A percentile compares a stretch with the other conserved stretches of the same genome.
phyloP scores from a whole-genome alignment of 108 stramenopile genomes.

The Stephanodiscus triporus region DNA sequence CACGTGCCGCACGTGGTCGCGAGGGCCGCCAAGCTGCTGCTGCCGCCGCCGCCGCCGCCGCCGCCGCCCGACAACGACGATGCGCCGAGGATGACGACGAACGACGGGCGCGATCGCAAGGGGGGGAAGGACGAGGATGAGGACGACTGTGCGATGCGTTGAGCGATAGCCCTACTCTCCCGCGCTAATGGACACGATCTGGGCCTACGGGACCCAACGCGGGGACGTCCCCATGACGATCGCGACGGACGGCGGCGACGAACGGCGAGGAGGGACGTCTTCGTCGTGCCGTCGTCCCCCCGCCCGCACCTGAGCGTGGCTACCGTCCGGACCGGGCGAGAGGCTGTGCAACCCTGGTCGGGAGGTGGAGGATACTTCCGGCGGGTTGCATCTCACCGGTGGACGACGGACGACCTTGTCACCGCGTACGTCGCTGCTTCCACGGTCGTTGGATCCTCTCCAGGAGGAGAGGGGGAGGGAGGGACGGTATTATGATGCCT shows the following conservation, averaged over 20 bases:
- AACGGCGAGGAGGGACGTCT: background rate
- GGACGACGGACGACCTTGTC: slow-evolving; percentile 82
- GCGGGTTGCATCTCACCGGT: slow-evolving; percentile 65
- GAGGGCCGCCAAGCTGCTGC: background rate
- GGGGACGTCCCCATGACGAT: slow-evolving; percentile 23
- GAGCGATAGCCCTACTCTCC: slow-evolving; percentile 23
- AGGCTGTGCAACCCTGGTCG: slow-evolving; percentile 73
- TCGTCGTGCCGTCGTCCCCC: no score
- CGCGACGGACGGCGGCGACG: no score
- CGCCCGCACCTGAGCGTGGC: slow-evolving; percentile 54
- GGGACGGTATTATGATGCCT: slow-evolving; percentile 46
- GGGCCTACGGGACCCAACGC: slow-evolving; percentile 27
- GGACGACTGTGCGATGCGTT: background rate
- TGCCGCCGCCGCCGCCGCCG: background rate
- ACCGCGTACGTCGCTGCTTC: slow-evolving; percentile 67
- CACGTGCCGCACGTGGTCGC: slow-evolving; percentile 38
- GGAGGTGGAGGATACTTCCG: slow-evolving; percentile 72
- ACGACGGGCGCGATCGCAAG: no score
- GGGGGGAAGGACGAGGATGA: background rate
- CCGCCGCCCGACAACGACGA: no score
- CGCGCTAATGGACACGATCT: slow-evolving; percentile 29
- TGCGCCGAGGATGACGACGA: no score
- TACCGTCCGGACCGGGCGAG: slow-evolving; percentile 58
- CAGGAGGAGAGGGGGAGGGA: no score
- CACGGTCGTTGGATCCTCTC: no score